phyloP scores from a whole-genome alignment of 495 filamentous ascomycete genomes.

The Lentithecium fluviatile region DNA sequence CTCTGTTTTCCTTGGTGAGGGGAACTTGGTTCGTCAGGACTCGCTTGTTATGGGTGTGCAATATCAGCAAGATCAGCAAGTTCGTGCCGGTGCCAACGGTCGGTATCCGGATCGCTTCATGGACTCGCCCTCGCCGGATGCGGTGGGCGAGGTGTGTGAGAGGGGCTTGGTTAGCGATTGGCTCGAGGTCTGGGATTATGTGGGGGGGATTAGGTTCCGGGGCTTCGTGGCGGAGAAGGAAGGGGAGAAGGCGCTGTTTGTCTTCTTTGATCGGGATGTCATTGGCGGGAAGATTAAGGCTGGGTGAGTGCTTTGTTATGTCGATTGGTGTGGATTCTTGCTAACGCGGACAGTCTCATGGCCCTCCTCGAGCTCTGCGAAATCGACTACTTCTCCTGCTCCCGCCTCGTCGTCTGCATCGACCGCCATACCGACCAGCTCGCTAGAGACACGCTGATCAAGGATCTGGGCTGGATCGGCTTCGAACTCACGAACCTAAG shows the following conservation, averaged over 20 bases:
- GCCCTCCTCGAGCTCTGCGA: slow-evolving; percentile 83
- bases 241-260: slow-evolving; percentile 73
- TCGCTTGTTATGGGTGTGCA: slow-evolving; percentile 70
- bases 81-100: slow-evolving; percentile 27
- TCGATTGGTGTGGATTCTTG: background rate
- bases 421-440: slow-evolving; percentile 62
- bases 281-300: slow-evolving; percentile 76
- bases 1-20: slow-evolving; percentile 93
- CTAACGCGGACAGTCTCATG: slow-evolving; percentile 62
- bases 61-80: slow-evolving; percentile 15
- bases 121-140: slow-evolving; percentile 34
- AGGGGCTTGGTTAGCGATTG: slow-evolving; percentile 51
- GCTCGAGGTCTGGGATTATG: slow-evolving; percentile 89
- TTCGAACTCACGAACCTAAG: slow-evolving; percentile 79
- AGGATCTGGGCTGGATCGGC: slow-evolving; percentile 87
- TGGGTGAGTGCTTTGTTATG: slow-evolving; percentile 60
- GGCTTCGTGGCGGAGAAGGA: slow-evolving; percentile 69
- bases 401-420: slow-evolving; percentile 75
- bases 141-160: slow-evolving; percentile 15
- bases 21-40: slow-evolving; percentile 61
- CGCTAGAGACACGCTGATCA: slow-evolving; percentile 60
- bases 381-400: slow-evolving; percentile 67
- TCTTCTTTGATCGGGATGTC: slow-evolving; percentile 76
- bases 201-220: slow-evolving; percentile 74
- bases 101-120: slow-evolving; percentile 23